Base-by-base conservation (phyloP, 2,329 filamentous ascomycete genomes). In the Epichloe uncinata region DNA sequence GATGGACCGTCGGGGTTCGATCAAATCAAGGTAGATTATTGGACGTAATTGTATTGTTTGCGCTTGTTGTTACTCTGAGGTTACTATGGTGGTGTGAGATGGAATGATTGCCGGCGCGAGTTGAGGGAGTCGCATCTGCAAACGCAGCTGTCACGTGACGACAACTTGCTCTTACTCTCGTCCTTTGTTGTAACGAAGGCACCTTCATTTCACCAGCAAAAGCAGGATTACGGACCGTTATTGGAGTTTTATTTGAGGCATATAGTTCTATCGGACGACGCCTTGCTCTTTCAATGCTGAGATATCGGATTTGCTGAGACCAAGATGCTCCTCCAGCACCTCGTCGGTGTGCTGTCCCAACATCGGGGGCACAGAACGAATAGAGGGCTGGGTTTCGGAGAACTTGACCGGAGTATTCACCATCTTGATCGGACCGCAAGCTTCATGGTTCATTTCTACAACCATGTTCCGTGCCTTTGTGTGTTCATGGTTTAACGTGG, bases 361-460 rank as follows among this genome's bases (percentile, higher is more conserved):
- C 7, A 84, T 85, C 1, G 93, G 93, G 16, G 93, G 93, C 26
- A 86, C 78, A 3, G 74, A 84, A 35, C 91, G 75, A 38, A 95
- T 81, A 3, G 80, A 78, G 0, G 90, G 88, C 57, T 77, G 81
- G 26, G 84, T 85, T 57, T 90, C 81, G 5, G 89, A 95, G 65
- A 89, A 95, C 65, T 98, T 98, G 52, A 98, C 83, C 0, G 93
- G 93, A 0, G 89, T 94, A 61, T 95, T 96, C 49, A 98, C 84
- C 61, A 98, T 71, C 67, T 89, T 90, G 55, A 98, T 84, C 0
- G 83, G 78, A 0, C 93, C 93, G 64, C 91, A 97, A 7, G 75
- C 73, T 5, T 79, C 79, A 62, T 98, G 93, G 0, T 95, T 79
- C 42, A 96, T 73, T 62, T 95, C 85, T 13, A 87, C 79, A 1